Conservation (phyloP, 1,139 yeast species). For the Pichia sp. region DNA sequence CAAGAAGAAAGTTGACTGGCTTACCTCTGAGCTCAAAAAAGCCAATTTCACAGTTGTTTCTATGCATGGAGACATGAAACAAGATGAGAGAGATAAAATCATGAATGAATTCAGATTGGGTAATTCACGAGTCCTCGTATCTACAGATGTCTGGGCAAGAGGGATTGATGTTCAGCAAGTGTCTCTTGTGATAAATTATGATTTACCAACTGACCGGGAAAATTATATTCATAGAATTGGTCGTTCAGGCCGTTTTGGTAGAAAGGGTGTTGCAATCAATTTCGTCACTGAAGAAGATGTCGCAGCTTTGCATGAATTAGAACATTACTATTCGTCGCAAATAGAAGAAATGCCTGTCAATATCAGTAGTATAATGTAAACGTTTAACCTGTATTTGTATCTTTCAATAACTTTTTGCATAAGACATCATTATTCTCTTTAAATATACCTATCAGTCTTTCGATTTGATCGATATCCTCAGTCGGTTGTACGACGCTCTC, state of each 20-base stretch:
- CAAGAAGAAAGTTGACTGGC: constrained; percentile 87
- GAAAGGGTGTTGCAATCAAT: constrained; percentile 93
- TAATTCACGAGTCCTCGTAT: constrained; percentile 75
- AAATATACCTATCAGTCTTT: constrained; percentile 27
- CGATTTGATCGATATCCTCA: constrained; percentile 2
- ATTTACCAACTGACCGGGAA: constrained; percentile 78
- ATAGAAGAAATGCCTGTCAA: constrained; percentile 88
- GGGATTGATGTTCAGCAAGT: constrained; percentile 98
- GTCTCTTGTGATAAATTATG: constrained; percentile 90
- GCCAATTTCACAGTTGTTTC: constrained; percentile 86
- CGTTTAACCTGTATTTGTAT: neutral
- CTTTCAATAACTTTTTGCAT: constrained; percentile 12
- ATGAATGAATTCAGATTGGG: constrained; percentile 86
- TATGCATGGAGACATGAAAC: constrained; percentile 98
- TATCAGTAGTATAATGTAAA: constrained; percentile 44
- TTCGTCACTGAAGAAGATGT: constrained; percentile 72
- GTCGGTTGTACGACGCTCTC: neutral
- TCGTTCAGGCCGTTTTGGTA: constrained; percentile 96
- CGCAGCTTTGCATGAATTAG: constrained; percentile 60
- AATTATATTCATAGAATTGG: constrained; percentile 94
- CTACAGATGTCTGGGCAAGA: constrained; percentile 97
- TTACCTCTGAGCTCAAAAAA: constrained; percentile 68
- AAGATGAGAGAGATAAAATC: constrained; percentile 80
- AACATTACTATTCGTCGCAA: constrained; percentile 69
- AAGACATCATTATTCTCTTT: constrained; percentile 37